Evolutionary conservation across 2,329 filamentous ascomycete species (phyloP), one percentile per base, ranked within the genome.

Genomic region (Diaporthe vexans): DNA sequence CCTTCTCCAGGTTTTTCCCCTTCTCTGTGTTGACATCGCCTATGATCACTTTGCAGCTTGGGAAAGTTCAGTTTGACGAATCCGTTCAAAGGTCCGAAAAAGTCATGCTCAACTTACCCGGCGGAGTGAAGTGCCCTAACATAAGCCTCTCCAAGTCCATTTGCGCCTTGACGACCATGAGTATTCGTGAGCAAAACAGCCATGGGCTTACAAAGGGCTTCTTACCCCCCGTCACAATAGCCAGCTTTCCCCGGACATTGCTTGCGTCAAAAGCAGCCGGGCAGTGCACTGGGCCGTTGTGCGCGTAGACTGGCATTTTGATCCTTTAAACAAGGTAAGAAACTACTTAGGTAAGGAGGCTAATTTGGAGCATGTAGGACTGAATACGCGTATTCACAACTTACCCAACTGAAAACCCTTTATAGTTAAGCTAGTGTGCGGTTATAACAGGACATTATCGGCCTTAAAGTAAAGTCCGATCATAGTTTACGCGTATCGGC

Each of bases 221-320:
- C 37, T 13, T n/a, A 63, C 59, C 59, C 48, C 40, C 59, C 48
- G 59, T 63, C 13, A 63, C 59, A 33, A 63, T 63, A 19, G 59
- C 59, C 24, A 48, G 21, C 9, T n/a, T 63, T 19, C 59, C 59
- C 9, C 26, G 40, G 4, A 63, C 24, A 4, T 9, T 48, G 26
- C 40, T 48, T 6, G 17, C 10, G 19, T 63, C 24, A 13, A 48
- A 46, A 10, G 24, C 40, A 26, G 24, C 59, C 9, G 26, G 17
- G 37, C 40, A 48, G 10, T 63, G 24, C 35, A 63, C 59, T 8
- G 40, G 59, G 24, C 59, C 40, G 19, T 48, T 10, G 5, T 63
- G 24, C 15, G n/a, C 48, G 40, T 61, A 61, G 1, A 19, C 3
- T 8, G 57, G 29, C 57, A 61, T 61, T 17, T 35, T 48, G 21